These are phyloP conservation scores for Pseudonectria foliicola DNA, from an alignment of 2,329 filamentous ascomycete genomes.

Conservation along the genomic window DNA sequence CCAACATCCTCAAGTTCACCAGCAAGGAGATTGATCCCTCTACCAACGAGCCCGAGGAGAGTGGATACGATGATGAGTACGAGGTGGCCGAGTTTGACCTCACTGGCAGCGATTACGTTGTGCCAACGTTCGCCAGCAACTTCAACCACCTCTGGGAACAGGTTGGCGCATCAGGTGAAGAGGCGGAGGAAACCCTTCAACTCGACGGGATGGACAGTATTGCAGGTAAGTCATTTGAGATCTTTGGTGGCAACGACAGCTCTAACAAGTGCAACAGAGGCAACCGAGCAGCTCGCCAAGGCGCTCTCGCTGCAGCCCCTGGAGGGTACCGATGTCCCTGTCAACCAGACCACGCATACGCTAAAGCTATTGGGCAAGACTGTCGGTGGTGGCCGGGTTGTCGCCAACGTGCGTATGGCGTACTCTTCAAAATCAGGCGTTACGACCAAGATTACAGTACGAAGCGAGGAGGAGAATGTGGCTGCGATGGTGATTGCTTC, in stretches of 20 bases:
- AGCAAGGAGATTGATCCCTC: slow-evolving; percentile 96
- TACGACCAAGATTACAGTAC: slow-evolving; percentile 88
- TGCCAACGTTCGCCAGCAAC: slow-evolving; percentile 88
- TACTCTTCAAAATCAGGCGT: slow-evolving; percentile 88
- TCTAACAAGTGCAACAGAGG: slow-evolving; percentile 51
- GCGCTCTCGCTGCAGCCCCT: slow-evolving; percentile 85
- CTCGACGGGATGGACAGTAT: slow-evolving; percentile 86
- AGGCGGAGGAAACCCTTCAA: slow-evolving; percentile 86
- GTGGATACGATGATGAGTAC: slow-evolving; percentile 95
- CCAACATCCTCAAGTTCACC: slow-evolving; percentile 92
- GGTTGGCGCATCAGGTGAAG: slow-evolving; percentile 78
- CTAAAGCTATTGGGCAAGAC: slow-evolving; percentile 97
- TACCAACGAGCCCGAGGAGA: slow-evolving; percentile 85
- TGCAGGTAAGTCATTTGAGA: slow-evolving; percentile 55
- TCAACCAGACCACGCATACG: slow-evolving; percentile 84
- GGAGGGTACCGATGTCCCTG: slow-evolving; percentile 85
- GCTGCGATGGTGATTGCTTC: slow-evolving; percentile 77
- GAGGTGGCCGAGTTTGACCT: slow-evolving; percentile 92
- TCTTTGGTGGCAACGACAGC: not conserved
- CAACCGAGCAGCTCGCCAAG: slow-evolving; percentile 83
- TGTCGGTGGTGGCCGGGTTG: slow-evolving; percentile 80
- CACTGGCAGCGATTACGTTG: slow-evolving; percentile 84
- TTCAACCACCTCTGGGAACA: slow-evolving; percentile 97
- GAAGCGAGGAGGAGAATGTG: slow-evolving; percentile 88
- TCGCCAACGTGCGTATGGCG: slow-evolving; percentile 84